Evolutionary conservation across 345 rosid genomes (phyloP).

Genomic region (Pistacia integerrima): DNA sequence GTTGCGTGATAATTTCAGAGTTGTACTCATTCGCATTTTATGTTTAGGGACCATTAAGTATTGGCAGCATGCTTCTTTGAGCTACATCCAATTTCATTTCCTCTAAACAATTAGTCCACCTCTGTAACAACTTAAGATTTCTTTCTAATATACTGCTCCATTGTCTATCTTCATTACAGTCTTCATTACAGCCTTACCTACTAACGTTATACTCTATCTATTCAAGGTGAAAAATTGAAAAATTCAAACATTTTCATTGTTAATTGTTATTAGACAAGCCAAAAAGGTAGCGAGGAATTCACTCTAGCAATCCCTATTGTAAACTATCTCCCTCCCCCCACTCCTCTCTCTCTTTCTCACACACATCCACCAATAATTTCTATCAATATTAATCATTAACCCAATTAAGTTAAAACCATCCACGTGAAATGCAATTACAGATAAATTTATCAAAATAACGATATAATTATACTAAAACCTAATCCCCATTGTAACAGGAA

Average conservation of each 20-base stretch:
- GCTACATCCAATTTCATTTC: not conserved
- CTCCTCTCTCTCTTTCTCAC: not conserved
- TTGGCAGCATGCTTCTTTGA: not conserved
- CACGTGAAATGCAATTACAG: not conserved
- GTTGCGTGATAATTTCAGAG: not conserved
- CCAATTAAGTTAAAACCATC: not conserved
- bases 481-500: not conserved
- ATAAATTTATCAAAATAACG: not conserved
- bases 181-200: not conserved
- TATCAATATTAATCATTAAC: not conserved
- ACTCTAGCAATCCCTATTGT: not conserved
- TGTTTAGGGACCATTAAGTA: not conserved
- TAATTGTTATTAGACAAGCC: no score
- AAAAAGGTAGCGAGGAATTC: not conserved
- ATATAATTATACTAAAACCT: not conserved
- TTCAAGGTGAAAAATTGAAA: not conserved
- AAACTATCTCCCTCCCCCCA: no score
- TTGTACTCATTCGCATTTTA: not conserved
- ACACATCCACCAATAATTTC: not conserved
- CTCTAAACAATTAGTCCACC: not conserved
- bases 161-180: not conserved
- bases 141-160: not conserved
- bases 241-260: not conserved
- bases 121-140: not conserved
- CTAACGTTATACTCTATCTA: not conserved